Percentiles rank a stretch among this genome's conserved stretches.
These are phyloP conservation scores for Apodospora peruviana DNA, from an alignment of 495 filamentous ascomycete genomes.

Conservation along the genomic window DNA sequence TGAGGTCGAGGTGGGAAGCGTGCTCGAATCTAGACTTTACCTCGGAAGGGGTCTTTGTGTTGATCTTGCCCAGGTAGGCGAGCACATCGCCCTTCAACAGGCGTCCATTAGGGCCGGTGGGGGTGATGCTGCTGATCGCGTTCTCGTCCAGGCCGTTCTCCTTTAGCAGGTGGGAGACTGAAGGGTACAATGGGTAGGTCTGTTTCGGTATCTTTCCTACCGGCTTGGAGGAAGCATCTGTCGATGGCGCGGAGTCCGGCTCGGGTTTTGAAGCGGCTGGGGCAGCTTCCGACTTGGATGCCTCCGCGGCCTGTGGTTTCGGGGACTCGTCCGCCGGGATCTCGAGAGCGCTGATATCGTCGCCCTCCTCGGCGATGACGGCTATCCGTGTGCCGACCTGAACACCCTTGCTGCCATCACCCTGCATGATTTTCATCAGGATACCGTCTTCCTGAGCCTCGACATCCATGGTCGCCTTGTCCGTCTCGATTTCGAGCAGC, in stretches of 20 bases:
- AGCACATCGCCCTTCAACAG: conserved; percentile 94
- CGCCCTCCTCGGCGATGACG: conserved; percentile 68
- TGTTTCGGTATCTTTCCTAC: conserved; percentile 53
- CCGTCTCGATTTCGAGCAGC: conserved; percentile 79
- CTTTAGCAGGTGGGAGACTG: conserved; percentile 74
- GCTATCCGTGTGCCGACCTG: conserved; percentile 70
- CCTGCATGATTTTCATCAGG: conserved; percentile 69
- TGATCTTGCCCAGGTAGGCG: conserved; percentile 76
- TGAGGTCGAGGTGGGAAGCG: conserved; percentile 80
- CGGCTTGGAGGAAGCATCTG: conserved; percentile 31
- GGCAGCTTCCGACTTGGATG: conserved; percentile 15
- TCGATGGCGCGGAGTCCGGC: conserved; percentile 4
- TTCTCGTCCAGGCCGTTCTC: conserved; percentile 66
- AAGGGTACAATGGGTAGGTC: conserved; percentile 78
- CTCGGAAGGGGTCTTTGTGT: conserved; percentile 60
- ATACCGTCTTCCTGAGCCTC: conserved; percentile 80
- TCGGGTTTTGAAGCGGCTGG: conserved; percentile 15
- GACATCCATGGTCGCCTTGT: conserved; percentile 88
- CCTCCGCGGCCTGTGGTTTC: conserved; percentile 17
- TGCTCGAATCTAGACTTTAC: conserved; percentile 65
- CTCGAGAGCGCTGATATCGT: conserved; percentile 63
- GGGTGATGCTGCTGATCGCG: conserved; percentile 71
- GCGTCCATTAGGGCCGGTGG: conserved; percentile 82
- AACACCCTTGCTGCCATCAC: conserved; percentile 63
- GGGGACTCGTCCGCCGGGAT: conserved; percentile 56